A percentile compares a stretch with the other conserved stretches of the same genome.
These are phyloP conservation scores for Thielaviopsis punctulata DNA, from an alignment of 2,329 filamentous ascomycete species.

Conservation along the genomic window DNA sequence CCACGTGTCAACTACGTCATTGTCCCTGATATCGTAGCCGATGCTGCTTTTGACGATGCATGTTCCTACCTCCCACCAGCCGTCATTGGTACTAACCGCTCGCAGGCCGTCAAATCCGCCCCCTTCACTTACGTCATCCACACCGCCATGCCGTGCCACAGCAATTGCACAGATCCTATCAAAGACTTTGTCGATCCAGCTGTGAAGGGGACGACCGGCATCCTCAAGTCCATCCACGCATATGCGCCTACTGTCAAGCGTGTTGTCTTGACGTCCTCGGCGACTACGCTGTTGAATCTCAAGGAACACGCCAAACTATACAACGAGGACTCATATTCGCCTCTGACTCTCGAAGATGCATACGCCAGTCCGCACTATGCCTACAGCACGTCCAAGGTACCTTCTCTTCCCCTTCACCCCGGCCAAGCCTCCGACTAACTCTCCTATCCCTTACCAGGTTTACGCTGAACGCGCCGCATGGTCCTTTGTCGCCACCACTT, in stretches of 20 bases:
- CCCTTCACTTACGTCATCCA: constrained; percentile 60
- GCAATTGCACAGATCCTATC: constrained; percentile 36
- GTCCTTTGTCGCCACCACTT: constrained; percentile 22
- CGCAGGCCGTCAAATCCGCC: constrained; percentile 11
- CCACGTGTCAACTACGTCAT: constrained; percentile 29
- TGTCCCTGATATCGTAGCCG: constrained; percentile 54
- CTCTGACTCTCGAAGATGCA: constrained; percentile 16
- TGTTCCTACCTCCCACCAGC: constrained; percentile 17
- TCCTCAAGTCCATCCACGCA: constrained; percentile 30
- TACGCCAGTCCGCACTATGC: constrained; percentile 15
- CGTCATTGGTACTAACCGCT: neutral
- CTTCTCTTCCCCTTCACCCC: neutral
- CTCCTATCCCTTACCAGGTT: constrained; percentile 17
- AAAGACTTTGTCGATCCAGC: constrained; percentile 37
- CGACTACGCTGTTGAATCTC: constrained; percentile 26
- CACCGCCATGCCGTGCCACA: constrained; percentile 58
- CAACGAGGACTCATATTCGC: constrained; percentile 17
- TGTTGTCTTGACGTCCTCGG: constrained; percentile 38
- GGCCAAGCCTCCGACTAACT: neutral
- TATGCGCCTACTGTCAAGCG: constrained; percentile 37
- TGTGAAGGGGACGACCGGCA: constrained; percentile 32
- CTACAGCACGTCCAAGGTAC: constrained; percentile 20
- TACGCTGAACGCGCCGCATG: constrained; percentile 53
- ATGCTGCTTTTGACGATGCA: constrained; percentile 48
- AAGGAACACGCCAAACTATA: constrained; percentile 18